Percentiles rank a stretch among this genome's conserved stretches.
Evolutionary conservation across 108 stramenopile genomes (phyloP).

Genomic region (Skeletonema costatum): DNA sequence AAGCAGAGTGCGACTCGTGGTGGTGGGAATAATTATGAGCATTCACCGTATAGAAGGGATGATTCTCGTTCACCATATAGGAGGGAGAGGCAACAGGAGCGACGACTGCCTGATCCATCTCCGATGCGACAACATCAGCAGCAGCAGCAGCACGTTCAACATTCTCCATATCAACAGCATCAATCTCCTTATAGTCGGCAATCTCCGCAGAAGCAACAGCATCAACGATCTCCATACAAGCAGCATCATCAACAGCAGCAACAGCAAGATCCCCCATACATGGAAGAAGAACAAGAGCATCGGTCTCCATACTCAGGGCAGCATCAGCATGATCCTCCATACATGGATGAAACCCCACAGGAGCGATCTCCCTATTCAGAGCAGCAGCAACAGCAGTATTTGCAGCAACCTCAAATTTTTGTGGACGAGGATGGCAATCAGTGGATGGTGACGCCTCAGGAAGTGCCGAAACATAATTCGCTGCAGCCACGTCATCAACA

Average conservation of each 20-base stretch:
- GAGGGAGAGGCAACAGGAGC: not conserved
- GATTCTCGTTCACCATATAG: not conserved
- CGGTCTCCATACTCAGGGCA: not conserved
- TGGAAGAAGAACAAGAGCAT: not conserved
- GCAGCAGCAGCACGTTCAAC: not conserved
- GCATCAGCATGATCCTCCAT: not conserved
- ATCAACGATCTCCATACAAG: not conserved
- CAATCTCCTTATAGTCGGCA: not conserved
- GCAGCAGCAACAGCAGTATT: not conserved
- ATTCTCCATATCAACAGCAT: constrained; percentile 1
- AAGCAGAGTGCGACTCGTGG: not conserved
- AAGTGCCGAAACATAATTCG: not conserved
- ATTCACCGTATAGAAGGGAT: not conserved
- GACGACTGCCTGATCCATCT: not conserved
- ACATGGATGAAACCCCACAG: not conserved
- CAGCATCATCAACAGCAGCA: constrained; percentile 4
- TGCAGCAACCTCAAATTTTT: not conserved
- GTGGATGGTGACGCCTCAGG: not conserved
- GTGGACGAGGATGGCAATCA: not conserved
- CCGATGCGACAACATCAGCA: not conserved
- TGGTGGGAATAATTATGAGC: not conserved
- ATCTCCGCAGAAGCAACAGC: not conserved
- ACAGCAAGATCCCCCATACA: not conserved
- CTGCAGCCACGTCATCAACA: not conserved
- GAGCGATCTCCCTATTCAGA: not conserved